Evolutionary conservation across 1,284 basidiomycete species (phyloP), one percentile per base, ranked within the genome.

Genomic region (Pulveroboletus sp.): DNA sequence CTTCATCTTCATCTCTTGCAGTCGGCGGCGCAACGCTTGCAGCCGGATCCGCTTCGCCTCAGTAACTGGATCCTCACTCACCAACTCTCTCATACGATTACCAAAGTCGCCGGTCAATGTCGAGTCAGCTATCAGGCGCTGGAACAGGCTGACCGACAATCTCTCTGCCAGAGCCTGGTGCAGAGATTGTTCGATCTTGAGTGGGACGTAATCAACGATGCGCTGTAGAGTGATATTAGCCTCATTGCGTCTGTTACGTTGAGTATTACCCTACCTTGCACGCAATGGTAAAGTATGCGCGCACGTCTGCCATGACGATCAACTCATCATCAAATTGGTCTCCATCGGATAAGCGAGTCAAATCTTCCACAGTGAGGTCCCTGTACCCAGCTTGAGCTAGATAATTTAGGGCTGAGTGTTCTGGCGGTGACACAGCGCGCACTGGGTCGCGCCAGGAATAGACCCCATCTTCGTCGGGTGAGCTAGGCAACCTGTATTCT

Each of bases 271-370:
- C 26, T 47, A 75, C 81, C 73, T 77, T 78, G 60, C 74, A 75
- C 6, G 79, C 75, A 1, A 81, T 71, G 32, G 79, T 73, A 60
- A 81, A 83, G 58, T 81, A 82, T 4, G 80, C 79, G 5, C 78
- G 75, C 0, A 82, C 80, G 10, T 73, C 73, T 0, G 79, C 74
- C 80, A 83, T 82, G 16, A 82, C 67, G 3, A 61, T 56, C 15
- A 82, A 54, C 32, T 81, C 81, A 2, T 78, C 72, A 10, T 67
- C 61, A 44, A 74, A 72, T 6, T 58, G n/a, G 19, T 66, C 62
- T 24, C 5, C 46, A 40, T 61, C 60, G 29, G n/a, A 29, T 11
- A 72, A 50, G 15, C 59, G 56, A 33, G 48, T 44, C 10, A 69
- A 54, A 33, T 72, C 69, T 10, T 57, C 24, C 15, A 40, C 42